Base-by-base conservation (phyloP, 1,284 basidiomycete genomes). In the Pyrrhoderma lamaoense region DNA sequence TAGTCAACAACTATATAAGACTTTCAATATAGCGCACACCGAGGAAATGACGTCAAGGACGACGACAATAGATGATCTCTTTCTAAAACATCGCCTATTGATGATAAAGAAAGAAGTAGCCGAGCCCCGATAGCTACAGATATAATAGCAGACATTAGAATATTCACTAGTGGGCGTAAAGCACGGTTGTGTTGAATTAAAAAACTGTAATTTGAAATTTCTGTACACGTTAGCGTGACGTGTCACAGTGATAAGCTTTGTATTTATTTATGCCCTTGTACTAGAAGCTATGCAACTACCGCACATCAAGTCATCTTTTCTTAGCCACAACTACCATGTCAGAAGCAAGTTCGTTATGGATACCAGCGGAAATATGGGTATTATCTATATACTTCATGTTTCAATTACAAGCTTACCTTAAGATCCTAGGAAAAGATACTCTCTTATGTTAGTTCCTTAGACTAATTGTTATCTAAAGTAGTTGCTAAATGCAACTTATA, bases 11-110 rank as follows among this genome's bases (percentile, higher is more conserved):
- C 27, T 38, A 46, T 38, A 11, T 45, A 45, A 38, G 16, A 52
- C 42, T 18, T 45, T 44, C 46, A 19, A 45, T 25, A 44, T 19
- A 11, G 69, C 75, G 63, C 61, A 77, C 73, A 68, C 57, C 71
- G 70, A 46, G 68, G 69, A 65, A 86, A 86, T 14, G 88, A 85
- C 5, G 87, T 93, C 58, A 93, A 62, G 0, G 93, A 89, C 2
- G 91, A 90, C 0, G 85, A 79, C 16, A 96, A 71, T 62, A 91
- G 86, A 31, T 88, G 85, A 57, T 84, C 74, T 59, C 83, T 68
- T 59, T 74, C 76, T 8, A 87, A 62, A 14, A 66, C 57, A 35
- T 68, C 67, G 22, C 70, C 70, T 7, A 79, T 58, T n/a, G 72
- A 70, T 14, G 74, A 64, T 19, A 75, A 66, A 0, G 78, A 71